Percentiles rank a stretch among this genome's conserved stretches.
Conservation (phyloP, 2,329 filamentous ascomycete species). For the Venturia pyrina region DNA sequence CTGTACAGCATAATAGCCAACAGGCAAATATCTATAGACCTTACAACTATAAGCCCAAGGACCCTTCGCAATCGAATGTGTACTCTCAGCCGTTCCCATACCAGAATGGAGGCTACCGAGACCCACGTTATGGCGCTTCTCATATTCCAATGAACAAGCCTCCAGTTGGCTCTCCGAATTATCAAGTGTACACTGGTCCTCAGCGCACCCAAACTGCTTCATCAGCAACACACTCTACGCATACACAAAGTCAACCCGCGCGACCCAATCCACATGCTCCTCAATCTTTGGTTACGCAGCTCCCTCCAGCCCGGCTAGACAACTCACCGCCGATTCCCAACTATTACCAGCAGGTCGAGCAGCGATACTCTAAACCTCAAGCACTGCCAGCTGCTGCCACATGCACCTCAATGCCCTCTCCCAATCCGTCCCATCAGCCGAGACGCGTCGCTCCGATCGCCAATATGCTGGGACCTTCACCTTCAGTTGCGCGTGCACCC, state of each 20-base stretch:
- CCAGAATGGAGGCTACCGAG: background rate
- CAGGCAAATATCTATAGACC: slow-evolving; percentile 34
- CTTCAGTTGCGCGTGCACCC: background rate
- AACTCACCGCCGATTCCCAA: slow-evolving; percentile 9
- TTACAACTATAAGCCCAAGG: slow-evolving; percentile 44
- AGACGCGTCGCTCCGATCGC: background rate
- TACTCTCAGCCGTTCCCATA: background rate
- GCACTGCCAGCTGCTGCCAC: background rate
- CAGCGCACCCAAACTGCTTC: background rate
- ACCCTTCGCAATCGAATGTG: slow-evolving; percentile 21
- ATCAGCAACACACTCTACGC: background rate
- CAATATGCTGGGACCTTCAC: background rate
- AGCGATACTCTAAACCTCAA: slow-evolving; percentile 9
- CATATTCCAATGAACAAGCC: background rate
- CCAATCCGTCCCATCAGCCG: background rate
- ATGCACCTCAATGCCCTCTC: background rate
- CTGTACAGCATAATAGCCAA: background rate
- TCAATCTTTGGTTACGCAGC: background rate
- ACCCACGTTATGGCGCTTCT: background rate
- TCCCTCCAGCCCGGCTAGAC: slow-evolving; percentile 1
- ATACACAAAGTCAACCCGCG: background rate
- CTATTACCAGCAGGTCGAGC: slow-evolving; percentile 12
- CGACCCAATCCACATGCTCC: background rate
- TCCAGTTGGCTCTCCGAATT: background rate
- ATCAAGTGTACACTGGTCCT: background rate